Percentiles rank a stretch among this genome's conserved stretches.
These are phyloP conservation scores for Cyberlindnera galapagoensis DNA, from an alignment of 805 yeast species.

Conservation along the genomic window DNA sequence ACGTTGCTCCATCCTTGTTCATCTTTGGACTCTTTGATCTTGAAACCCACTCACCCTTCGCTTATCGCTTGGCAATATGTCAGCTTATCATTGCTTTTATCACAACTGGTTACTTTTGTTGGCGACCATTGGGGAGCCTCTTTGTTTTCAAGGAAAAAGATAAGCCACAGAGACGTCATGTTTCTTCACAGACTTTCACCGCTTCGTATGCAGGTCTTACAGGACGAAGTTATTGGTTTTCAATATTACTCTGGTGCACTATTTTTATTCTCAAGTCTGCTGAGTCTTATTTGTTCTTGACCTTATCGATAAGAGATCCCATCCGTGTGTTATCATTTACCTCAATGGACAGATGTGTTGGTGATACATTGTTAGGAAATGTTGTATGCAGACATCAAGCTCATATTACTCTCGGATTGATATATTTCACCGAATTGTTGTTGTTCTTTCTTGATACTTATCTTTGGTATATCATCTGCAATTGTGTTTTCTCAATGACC, in stretches of 20 bases:
- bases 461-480: slow-evolving; percentile 81
- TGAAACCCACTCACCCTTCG: slow-evolving; percentile 30
- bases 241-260: slow-evolving; percentile 60
- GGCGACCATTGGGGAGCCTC: slow-evolving; percentile 51
- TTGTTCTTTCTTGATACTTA: slow-evolving; percentile 78
- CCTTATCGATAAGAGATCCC: slow-evolving; percentile 69
- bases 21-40: slow-evolving; percentile 38
- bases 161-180: slow-evolving; percentile 37
- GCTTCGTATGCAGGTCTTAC: slow-evolving; percentile 47
- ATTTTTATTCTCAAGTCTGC: slow-evolving; percentile 62
- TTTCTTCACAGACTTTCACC: slow-evolving; percentile 55
- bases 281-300: slow-evolving; percentile 75
- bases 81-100: slow-evolving; percentile 54
- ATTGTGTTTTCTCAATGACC: slow-evolving; percentile 63
- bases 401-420: slow-evolving; percentile 42
- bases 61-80: slow-evolving; percentile 38
- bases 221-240: slow-evolving; percentile 52
- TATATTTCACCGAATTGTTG: slow-evolving; percentile 56
- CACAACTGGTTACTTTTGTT: slow-evolving; percentile 49
- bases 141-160: slow-evolving; percentile 29
- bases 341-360: slow-evolving; percentile 53
- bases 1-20: slow-evolving; percentile 47
- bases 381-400: slow-evolving; percentile 54
- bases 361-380: slow-evolving; percentile 50
- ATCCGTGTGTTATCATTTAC: slow-evolving; percentile 59